Percentiles rank a stretch among this genome's conserved stretches.
phyloP scores from a whole-genome alignment of 805 yeast genomes.

The Phaffomyces antillensis region DNA sequence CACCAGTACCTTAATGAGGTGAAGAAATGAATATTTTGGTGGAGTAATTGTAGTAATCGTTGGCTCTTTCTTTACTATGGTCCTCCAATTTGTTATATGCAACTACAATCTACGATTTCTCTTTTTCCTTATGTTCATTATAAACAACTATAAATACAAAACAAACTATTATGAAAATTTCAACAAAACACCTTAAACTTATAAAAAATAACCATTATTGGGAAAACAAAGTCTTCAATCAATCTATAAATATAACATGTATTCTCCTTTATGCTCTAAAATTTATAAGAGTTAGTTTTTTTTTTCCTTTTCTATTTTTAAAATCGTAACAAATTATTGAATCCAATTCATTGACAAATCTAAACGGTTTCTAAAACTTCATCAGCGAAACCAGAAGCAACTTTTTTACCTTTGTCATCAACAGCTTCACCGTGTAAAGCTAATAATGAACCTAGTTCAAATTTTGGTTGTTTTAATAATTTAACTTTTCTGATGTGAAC shows the following conservation, averaged over 20 bases:
- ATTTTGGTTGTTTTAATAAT: conserved; percentile 97
- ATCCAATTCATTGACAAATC: conserved; percentile 47
- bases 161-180: conserved; percentile 33
- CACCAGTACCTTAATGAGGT: no score
- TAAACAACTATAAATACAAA: conserved; percentile 8
- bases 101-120: background rate
- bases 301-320: conserved; percentile 41
- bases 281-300: background rate
- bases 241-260: conserved; percentile 86
- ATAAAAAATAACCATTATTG: no score
- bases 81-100: no score
- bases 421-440: conserved; percentile 96
- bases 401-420: conserved; percentile 97
- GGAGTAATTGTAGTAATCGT: no score
- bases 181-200: conserved; percentile 92
- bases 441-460: conserved; percentile 93
- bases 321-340: conserved; percentile 97
- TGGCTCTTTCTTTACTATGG: no score
- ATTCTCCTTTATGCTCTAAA: conserved; percentile 34
- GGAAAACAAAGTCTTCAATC: conserved; percentile 66
- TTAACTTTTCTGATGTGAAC: conserved; percentile 98
- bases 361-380: conserved; percentile 97
- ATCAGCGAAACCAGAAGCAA: conserved; percentile 93
- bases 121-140: conserved; percentile 6
- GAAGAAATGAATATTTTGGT: no score